A percentile compares a stretch with the other conserved stretches of the same genome.
These are phyloP conservation scores for Phytophthora lateralis DNA, from an alignment of 352 stramenopile genomes.

Conservation along the genomic window DNA sequence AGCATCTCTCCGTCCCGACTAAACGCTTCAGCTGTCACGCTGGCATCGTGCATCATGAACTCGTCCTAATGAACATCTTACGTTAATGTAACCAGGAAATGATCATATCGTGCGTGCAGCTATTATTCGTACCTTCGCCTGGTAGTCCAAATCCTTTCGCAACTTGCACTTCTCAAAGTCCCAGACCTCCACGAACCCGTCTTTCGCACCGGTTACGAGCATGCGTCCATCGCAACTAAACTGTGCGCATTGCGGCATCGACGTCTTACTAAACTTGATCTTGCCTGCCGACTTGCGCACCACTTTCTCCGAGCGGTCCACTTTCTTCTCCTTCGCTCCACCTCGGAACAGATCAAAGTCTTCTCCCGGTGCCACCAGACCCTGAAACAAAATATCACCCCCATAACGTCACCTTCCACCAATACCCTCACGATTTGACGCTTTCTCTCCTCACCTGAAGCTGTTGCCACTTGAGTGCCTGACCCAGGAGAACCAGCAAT, in stretches of 20 bases:
- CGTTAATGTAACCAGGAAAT: not conserved
- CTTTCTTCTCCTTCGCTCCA: constrained; percentile 49
- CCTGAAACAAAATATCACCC: constrained; percentile 37
- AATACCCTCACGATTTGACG: not conserved
- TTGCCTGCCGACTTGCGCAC: constrained; percentile 73
- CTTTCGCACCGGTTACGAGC: constrained; percentile 93
- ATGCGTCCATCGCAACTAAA: constrained; percentile 91
- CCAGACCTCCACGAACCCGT: constrained; percentile 96
- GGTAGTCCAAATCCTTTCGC: constrained; percentile 93
- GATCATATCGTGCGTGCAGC: not conserved
- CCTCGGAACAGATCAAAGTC: constrained; percentile 88
- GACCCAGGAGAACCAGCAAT: constrained; percentile 85
- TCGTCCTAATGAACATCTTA: constrained; percentile 60
- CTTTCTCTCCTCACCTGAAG: constrained; percentile 45
- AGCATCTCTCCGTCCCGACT: constrained; percentile 89
- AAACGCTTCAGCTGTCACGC: constrained; percentile 88
- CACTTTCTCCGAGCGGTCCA: constrained; percentile 67
- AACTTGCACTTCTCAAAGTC: constrained; percentile 91
- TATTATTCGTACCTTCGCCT: constrained; percentile 64
- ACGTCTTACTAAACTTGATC: constrained; percentile 91
- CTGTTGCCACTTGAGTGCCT: constrained; percentile 93
- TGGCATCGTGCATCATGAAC: constrained; percentile 92
- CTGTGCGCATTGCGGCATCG: constrained; percentile 75
- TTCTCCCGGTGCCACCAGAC: constrained; percentile 54
- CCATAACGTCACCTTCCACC: not conserved